Base-by-base conservation (phyloP, 2,329 filamentous ascomycete species). In the Phialophora expanda region DNA sequence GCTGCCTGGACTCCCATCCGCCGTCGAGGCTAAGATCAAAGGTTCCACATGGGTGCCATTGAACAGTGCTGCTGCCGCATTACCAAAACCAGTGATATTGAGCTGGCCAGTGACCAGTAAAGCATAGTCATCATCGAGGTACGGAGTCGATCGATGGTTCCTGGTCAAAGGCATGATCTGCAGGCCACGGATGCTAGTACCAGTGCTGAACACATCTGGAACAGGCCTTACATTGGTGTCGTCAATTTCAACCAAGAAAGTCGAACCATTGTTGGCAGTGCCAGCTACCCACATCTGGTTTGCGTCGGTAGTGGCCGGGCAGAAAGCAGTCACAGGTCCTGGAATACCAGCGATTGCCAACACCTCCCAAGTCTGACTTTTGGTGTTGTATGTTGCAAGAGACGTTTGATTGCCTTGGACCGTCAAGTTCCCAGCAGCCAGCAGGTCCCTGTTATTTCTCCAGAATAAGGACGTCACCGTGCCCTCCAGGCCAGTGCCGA, bases 21-120 rank as follows among this genome's bases (percentile, higher is more conserved):
- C 79, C 65, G 84, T 89, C 54, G 87, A 90, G 1, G 93, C 91
- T 50, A 99, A 85, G 48, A 92, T 85, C 76, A 94, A 97, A 0
- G 95, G 94, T 59, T 83, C 83, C 75, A 94, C 88, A 2, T 82
- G 80, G 11, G 88, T 92, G 73, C 95, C 95, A 74, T 98, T 92
- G 81, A 91, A 99, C 30, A 97, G 81, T 7, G 89, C 94, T 8
- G 92, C 93, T 14, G 94, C 96, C 5, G 90, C 92, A 64, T 88
- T 89, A 65, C 94, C 93, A 75, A 93, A 93, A 56, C 81, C 81
- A 0, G 90, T 87, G 20, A 98, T 83, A 70, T 87, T 85, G 71
- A 99, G 86, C 61, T 90, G 86, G 46, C 95, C 95, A n/a, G 92
- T 92, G 57, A 98, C 82, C 78, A 99, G 85, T 41, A 99, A 85